Percentiles rank a stretch among this genome's conserved stretches.
Evolutionary conservation across 2,329 filamentous ascomycete species (phyloP).

Genomic region (Chaetothyriales sp.): DNA sequence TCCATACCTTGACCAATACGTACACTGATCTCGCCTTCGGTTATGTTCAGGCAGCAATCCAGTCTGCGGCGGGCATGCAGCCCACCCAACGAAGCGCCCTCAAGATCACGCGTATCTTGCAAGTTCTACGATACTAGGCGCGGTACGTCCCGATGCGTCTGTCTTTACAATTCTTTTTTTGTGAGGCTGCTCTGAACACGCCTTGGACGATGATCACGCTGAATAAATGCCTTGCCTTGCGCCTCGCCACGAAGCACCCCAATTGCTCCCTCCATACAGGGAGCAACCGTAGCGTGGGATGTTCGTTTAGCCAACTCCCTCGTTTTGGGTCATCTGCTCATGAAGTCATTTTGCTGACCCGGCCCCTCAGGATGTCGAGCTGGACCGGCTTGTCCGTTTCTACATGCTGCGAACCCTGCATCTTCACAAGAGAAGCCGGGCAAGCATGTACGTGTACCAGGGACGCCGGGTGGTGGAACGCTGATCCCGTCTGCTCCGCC

Average conservation of each 20-base stretch:
- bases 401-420: background rate
- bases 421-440: background rate
- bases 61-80: conserved; percentile 3
- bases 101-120: conserved; percentile 7
- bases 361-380: background rate
- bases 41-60: conserved; percentile 3
- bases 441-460: background rate
- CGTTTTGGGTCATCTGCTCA: background rate
- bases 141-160: conserved; percentile 9
- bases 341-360: background rate
- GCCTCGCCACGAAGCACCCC: no score
- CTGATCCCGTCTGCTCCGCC: background rate
- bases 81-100: background rate
- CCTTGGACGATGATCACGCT: conserved; percentile 1
- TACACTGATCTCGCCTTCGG: background rate
- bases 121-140: conserved; percentile 13
- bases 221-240: background rate
- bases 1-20: background rate
- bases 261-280: no score
- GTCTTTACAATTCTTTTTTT: conserved; percentile 6
- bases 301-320: no score
- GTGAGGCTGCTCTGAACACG: background rate
- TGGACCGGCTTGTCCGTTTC: background rate
- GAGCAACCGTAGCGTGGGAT: no score
- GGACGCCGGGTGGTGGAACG: background rate